Evolutionary conservation across 352 stramenopile species (phyloP).

Genomic region (Stephanocyclus meneghinianus): DNA sequence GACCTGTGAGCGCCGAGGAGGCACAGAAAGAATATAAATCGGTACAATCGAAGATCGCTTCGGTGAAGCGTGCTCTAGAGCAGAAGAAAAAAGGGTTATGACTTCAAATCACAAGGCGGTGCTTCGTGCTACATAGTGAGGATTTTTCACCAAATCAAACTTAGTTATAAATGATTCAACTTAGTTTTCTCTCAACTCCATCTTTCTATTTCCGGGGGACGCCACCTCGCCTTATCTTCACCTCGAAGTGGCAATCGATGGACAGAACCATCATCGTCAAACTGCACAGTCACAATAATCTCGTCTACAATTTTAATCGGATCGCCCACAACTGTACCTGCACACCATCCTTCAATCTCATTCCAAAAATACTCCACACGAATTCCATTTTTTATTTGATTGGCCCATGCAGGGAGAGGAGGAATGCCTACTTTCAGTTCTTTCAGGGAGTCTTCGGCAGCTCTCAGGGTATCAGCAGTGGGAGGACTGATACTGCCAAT

Average conservation of each 20-base stretch:
- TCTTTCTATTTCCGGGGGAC: constrained; percentile 36
- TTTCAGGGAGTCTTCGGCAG: constrained; percentile 47
- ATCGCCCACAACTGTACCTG: constrained; percentile 67
- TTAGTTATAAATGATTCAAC: background rate
- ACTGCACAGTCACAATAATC: constrained; percentile 71
- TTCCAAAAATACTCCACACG: constrained; percentile 82
- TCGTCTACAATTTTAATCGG: constrained; percentile 74
- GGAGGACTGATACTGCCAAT: constrained; percentile 1
- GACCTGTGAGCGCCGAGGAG: constrained; percentile 23
- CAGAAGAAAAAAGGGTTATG: constrained; percentile 40
- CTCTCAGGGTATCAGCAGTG: constrained; percentile 25
- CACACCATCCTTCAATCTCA: constrained; percentile 73
- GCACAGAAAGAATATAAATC: constrained; percentile 36
- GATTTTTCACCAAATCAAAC: background rate
- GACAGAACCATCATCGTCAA: constrained; percentile 74
- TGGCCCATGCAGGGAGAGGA: constrained; percentile 67
- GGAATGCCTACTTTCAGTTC: constrained; percentile 77
- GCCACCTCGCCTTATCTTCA: constrained; percentile 78
- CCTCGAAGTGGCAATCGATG: constrained; percentile 68
- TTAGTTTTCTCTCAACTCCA: background rate
- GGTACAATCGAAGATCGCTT: constrained; percentile 53
- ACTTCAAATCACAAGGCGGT: background rate
- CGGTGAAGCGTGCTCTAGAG: constrained; percentile 51
- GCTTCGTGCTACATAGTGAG: background rate
- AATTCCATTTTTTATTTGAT: constrained; percentile 68